Conservation (phyloP, 306 rosid genomes). For the Cicer yamashitae region DNA sequence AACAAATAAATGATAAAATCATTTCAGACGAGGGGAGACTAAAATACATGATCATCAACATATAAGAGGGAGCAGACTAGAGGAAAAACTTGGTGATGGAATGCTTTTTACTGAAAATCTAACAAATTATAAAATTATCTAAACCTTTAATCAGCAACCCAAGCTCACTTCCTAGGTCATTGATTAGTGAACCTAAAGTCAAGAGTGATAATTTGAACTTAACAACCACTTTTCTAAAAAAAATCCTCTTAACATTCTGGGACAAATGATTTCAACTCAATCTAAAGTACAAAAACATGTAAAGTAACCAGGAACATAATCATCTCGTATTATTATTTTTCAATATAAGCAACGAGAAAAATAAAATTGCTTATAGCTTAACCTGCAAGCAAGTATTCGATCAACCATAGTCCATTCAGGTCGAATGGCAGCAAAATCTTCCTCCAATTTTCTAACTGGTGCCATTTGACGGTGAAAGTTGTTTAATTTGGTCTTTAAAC, state of each 20-base stretch:
- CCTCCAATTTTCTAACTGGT: conserved; percentile 64
- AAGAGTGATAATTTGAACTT: conserved; percentile 23
- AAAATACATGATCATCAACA: conserved; percentile 5
- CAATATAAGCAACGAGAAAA: conserved; percentile 32
- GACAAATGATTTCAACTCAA: conserved; percentile 32
- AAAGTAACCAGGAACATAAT: conserved; percentile 18
- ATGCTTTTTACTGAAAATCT: not conserved
- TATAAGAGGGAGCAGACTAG: not conserved
- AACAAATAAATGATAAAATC: not conserved
- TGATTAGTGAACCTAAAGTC: conserved; percentile 13
- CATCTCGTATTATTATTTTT: conserved; percentile 18
- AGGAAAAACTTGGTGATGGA: conserved; percentile 3
- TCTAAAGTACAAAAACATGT: conserved; percentile 24
- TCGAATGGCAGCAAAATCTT: conserved; percentile 88
- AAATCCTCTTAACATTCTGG: conserved; percentile 33
- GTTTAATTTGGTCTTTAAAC: conserved; percentile 75
- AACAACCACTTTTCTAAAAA: conserved; percentile 1
- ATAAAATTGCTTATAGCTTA: conserved; percentile 32
- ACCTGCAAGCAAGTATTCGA: conserved; percentile 95
- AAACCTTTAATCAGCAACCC: conserved; percentile 18
- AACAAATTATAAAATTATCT: not conserved
- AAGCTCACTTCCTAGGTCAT: conserved; percentile 4
- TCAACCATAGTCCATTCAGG: conserved; percentile 98
- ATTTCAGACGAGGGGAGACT: not conserved
- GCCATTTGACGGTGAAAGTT: conserved; percentile 81